These are phyloP conservation scores for Debaryomyces coudertii DNA, from an alignment of 1,139 yeast genomes.

Conservation along the genomic window DNA sequence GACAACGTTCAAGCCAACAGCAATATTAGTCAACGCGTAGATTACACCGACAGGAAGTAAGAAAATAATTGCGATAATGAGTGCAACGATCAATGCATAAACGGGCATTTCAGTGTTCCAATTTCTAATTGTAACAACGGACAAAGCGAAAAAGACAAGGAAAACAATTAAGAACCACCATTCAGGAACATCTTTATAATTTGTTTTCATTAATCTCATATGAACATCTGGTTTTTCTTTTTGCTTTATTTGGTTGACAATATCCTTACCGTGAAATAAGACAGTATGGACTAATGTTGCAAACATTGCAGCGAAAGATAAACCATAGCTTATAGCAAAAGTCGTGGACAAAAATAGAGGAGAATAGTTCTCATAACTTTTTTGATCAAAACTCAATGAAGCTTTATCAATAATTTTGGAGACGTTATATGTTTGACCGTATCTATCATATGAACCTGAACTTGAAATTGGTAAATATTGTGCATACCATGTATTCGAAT, in stretches of 20 bases:
- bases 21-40: conserved; percentile 56
- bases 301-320: conserved; percentile 62
- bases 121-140: conserved; percentile 46
- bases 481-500: conserved; percentile 47
- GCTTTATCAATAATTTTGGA: conserved; percentile 39
- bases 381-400: conserved; percentile 42
- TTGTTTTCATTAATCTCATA: conserved; percentile 44
- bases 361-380: conserved; percentile 48
- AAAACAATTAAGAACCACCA: conserved; percentile 56
- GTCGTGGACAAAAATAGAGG: conserved; percentile 48
- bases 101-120: conserved; percentile 53
- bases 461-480: conserved; percentile 48
- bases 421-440: conserved; percentile 42
- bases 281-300: conserved; percentile 41
- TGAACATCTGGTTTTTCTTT: conserved; percentile 34
- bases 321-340: conserved; percentile 43
- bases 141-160: conserved; percentile 47
- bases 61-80: conserved; percentile 55
- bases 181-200: conserved; percentile 64
- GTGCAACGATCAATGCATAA: conserved; percentile 58
- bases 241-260: conserved; percentile 41
- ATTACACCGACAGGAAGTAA: conserved; percentile 53
- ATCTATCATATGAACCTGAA: conserved; percentile 43
- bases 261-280: conserved; percentile 56
- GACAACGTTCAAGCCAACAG: conserved; percentile 58